phyloP scores from a whole-genome alignment of 108 stramenopile species.

The Fragilariopsis cylindrus region DNA sequence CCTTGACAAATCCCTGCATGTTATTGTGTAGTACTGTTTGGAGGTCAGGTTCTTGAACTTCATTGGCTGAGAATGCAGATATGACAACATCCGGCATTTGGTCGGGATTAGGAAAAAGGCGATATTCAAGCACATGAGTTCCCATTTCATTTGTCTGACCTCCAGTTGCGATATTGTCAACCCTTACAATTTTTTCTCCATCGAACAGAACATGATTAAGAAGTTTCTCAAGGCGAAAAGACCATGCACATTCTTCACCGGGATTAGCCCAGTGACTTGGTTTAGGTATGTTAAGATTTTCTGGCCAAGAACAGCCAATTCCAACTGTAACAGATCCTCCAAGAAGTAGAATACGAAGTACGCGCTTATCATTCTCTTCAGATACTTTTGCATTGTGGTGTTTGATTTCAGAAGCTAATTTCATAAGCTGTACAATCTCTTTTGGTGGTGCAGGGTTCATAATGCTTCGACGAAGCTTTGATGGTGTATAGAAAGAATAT shows the following conservation, averaged over 20 bases:
- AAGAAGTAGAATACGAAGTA: background rate
- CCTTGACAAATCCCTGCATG: conserved; percentile 13
- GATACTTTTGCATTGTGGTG: background rate
- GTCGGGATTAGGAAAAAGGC: conserved; percentile 5
- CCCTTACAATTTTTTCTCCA: background rate
- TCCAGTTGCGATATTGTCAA: conserved; percentile 15
- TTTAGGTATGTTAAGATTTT: background rate
- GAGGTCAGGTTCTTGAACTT: conserved; percentile 1
- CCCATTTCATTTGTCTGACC: background rate
- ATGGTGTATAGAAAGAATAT: conserved; percentile 1
- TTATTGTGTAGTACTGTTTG: background rate
- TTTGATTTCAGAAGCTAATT: conserved; percentile 1
- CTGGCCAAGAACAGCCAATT: background rate
- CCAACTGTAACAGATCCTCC: conserved; percentile 10
- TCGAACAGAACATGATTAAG: conserved; percentile 1
- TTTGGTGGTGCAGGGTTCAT: conserved; percentile 10
- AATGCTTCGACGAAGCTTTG: background rate
- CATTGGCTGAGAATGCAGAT: conserved; percentile 17
- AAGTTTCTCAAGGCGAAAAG: conserved; percentile 2
- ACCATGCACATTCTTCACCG: conserved; percentile 10
- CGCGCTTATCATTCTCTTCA: background rate
- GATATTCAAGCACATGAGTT: background rate
- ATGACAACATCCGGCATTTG: conserved; percentile 12
- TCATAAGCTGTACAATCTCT: conserved; percentile 4
- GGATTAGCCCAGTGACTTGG: background rate